phyloP scores from a whole-genome alignment of 179 eudicot species.

The Silene coronaria region DNA sequence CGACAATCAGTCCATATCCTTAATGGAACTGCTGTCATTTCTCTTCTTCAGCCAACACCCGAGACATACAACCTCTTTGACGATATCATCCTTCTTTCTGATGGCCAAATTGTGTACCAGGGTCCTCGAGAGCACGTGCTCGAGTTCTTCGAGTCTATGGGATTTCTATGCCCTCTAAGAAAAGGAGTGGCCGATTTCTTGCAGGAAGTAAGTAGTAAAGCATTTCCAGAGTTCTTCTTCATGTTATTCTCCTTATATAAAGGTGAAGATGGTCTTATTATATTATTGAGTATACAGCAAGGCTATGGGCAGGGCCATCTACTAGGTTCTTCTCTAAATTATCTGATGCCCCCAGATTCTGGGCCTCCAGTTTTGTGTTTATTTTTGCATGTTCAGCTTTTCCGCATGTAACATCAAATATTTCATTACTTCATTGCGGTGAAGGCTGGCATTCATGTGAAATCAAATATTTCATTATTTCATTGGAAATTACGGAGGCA shows the following conservation, averaged over 20 bases:
- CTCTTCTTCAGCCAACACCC: conserved; percentile 42
- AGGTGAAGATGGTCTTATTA: no score
- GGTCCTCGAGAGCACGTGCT: conserved; percentile 42
- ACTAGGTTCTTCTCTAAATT: no score
- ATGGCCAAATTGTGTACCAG: conserved; percentile 37
- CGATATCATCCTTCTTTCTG: conserved; percentile 40
- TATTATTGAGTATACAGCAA: no score
- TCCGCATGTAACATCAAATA: neutral
- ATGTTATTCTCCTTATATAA: neutral
- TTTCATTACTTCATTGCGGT: no score
- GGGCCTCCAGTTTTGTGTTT: neutral
- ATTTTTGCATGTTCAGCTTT: no score
- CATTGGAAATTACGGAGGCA: no score
- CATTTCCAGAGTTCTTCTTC: neutral
- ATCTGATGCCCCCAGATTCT: no score
- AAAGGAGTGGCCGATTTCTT: conserved; percentile 44
- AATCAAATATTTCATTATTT: neutral
- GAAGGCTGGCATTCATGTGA: no score
- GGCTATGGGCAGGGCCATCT: no score
- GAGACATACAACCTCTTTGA: conserved; percentile 44
- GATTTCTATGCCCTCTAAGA: conserved; percentile 36
- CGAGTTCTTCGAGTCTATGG: conserved; percentile 40
- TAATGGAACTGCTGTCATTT: conserved; percentile 39
- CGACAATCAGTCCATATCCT: conserved; percentile 42
- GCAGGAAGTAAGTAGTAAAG: conserved; percentile 32